Base-by-base conservation (phyloP, 192 early-diverging fungal species). In the Phlyctochytrium bullatum region DNA sequence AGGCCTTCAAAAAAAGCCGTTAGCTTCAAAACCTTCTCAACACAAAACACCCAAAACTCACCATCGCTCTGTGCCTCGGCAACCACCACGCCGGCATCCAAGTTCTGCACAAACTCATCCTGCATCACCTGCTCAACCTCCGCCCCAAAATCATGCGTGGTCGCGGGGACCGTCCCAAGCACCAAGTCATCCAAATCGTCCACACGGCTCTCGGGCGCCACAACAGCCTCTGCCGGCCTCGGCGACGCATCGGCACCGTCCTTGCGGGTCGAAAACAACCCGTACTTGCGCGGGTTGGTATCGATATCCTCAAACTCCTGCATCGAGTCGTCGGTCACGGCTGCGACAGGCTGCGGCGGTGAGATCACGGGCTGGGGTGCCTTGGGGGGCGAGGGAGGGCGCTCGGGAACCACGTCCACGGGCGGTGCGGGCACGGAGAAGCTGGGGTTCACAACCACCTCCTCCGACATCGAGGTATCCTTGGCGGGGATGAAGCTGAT, bases 231-330 rank as follows among this genome's bases (percentile, higher is more conserved):
- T 47, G n/a, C n/a, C n/a, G n/a, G n/a, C n/a, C n/a, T n/a, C n/a
- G n/a, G n/a, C n/a, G n/a, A n/a, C n/a, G n/a, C n/a, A n/a, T n/a
- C n/a, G n/a, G n/a, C n/a, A n/a, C n/a, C n/a, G n/a, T n/a, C n/a
- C n/a, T n/a, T n/a, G n/a, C 40, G 12, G 12, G 54, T 25, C 14
- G 54, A 57, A 27, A 57, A 57, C 6, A 57, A 25, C 4, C 54
- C 54, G 54, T 57, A 57, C 16, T 28, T 14, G 4, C 54, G 54
- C 12, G 54, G 54, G 27, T 57, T 57, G 54, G 54, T 57, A 28
- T 57, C 54, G 6, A 57, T 28, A 10, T 57, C 54, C 10, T 25
- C 54, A 27, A 57, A 57, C 20, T 47, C 40, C 40, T 47, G 10
- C 40, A 14, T 47, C 6, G 40, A 6, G 6, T 47, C 40, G 10